Evolutionary conservation across 306 rosid species (phyloP).

Genomic region (Medicago arabica): DNA sequence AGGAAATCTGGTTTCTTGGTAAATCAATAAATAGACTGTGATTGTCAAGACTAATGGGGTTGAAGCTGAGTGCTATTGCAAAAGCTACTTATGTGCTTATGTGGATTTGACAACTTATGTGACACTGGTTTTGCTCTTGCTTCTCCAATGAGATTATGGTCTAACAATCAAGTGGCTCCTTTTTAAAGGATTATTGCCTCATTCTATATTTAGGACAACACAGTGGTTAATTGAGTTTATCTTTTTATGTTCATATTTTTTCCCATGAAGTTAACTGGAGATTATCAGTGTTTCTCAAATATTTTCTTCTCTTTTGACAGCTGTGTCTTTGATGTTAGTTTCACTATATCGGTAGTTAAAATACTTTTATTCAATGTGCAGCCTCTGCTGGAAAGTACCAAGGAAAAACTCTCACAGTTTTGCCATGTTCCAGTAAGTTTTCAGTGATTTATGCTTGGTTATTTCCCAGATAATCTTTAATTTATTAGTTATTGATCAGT

Average conservation of each 20-base stretch:
- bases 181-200: conserved; percentile 10
- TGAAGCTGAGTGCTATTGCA: conserved; percentile 4
- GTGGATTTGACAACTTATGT: conserved; percentile 3
- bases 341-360: conserved; percentile 43
- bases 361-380: conserved; percentile 48
- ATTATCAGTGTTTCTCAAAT: conserved; percentile 26
- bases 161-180: neutral
- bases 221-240: conserved; percentile 23
- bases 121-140: conserved; percentile 6
- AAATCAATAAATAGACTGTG: neutral
- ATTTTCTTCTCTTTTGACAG: conserved; percentile 29
- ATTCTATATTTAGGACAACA: conserved; percentile 24
- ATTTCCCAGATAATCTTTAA: conserved; percentile 26
- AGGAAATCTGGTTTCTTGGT: neutral
- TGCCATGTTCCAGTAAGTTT: conserved; percentile 97
- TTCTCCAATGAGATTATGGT: neutral
- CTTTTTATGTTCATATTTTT: conserved; percentile 25
- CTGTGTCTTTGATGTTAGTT: conserved; percentile 27
- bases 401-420: conserved; percentile 90
- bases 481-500: conserved; percentile 43
- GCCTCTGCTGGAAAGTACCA: conserved; percentile 89
- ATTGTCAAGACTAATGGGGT: neutral
- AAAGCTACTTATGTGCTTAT: neutral
- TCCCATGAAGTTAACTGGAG: neutral
- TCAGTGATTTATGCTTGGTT: conserved; percentile 33